phyloP scores from a whole-genome alignment of 768 basidiomycete species.

The Collybia mongolica region DNA sequence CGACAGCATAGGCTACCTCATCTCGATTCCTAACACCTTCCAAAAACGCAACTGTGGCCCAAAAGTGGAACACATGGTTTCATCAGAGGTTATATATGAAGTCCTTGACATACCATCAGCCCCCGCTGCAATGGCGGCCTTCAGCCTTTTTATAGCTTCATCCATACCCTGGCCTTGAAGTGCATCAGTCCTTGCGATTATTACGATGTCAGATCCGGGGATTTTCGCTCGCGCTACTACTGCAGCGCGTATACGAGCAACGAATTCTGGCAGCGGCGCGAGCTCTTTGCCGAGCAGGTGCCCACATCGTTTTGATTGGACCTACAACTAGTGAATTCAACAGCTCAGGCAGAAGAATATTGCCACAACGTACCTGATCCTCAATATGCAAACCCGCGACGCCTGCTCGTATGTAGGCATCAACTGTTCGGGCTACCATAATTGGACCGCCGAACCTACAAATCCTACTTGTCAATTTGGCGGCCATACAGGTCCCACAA shows the following conservation, averaged over 20 bases:
- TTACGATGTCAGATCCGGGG: constrained; percentile 46
- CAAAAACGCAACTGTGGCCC: constrained; percentile 43
- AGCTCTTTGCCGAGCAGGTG: constrained; percentile 55
- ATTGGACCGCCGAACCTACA: constrained; percentile 51
- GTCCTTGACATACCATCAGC: constrained; percentile 39
- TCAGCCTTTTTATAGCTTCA: constrained; percentile 44
- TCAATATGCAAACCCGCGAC: constrained; percentile 56
- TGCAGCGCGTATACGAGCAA: constrained; percentile 52
- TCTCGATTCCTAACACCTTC: constrained; percentile 50
- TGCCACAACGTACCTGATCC: constrained; percentile 39
- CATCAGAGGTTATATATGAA: not conserved
- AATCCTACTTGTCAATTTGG: not conserved
- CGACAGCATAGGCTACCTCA: constrained; percentile 37
- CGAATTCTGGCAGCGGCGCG: constrained; percentile 46
- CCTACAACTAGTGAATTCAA: constrained; percentile 5
- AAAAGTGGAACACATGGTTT: constrained; percentile 11
- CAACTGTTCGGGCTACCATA: constrained; percentile 53
- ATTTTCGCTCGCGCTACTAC: constrained; percentile 46
- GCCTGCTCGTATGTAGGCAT: constrained; percentile 46
- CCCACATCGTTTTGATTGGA: constrained; percentile 52
- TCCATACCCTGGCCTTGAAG: constrained; percentile 52
- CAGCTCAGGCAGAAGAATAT: too few species aligned
- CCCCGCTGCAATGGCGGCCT: constrained; percentile 39
- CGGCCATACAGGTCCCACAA: not conserved
- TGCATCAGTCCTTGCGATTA: constrained; percentile 53